These are phyloP conservation scores for Cadophora gregata DNA, from an alignment of 2,329 filamentous ascomycete species.

Conservation along the genomic window DNA sequence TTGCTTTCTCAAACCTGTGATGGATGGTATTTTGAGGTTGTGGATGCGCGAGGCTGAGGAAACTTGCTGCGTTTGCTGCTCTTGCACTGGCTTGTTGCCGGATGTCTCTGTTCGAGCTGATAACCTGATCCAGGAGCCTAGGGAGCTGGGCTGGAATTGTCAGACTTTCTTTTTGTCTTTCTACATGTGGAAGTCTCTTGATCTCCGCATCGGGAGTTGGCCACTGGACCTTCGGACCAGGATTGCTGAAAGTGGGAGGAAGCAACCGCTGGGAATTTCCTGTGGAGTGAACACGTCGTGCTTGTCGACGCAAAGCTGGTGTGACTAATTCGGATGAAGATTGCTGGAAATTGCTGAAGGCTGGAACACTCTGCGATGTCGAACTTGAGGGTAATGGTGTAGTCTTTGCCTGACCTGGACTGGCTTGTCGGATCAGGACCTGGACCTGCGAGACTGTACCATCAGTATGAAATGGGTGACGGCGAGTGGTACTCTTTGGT, in stretches of 20 bases:
- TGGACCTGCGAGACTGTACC: background rate
- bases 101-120: background rate
- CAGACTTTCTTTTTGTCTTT: background rate
- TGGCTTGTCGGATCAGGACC: background rate
- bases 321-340: background rate
- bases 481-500: background rate
- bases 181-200: background rate
- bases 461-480: too few relatives aligned
- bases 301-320: background rate
- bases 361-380: background rate
- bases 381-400: background rate
- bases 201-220: background rate
- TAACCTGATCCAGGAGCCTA: background rate
- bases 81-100: background rate
- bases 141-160: background rate
- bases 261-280: background rate
- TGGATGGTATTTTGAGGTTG: conserved; percentile 1
- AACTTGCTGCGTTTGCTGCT: background rate
- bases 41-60: background rate
- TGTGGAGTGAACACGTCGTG: background rate
- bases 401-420: background rate
- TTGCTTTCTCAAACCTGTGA: background rate
- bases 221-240: background rate
- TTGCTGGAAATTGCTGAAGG: background rate
- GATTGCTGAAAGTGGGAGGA: background rate